These are phyloP conservation scores for Starmerella riodocensis DNA, from an alignment of 805 yeast species.

Conservation along the genomic window DNA sequence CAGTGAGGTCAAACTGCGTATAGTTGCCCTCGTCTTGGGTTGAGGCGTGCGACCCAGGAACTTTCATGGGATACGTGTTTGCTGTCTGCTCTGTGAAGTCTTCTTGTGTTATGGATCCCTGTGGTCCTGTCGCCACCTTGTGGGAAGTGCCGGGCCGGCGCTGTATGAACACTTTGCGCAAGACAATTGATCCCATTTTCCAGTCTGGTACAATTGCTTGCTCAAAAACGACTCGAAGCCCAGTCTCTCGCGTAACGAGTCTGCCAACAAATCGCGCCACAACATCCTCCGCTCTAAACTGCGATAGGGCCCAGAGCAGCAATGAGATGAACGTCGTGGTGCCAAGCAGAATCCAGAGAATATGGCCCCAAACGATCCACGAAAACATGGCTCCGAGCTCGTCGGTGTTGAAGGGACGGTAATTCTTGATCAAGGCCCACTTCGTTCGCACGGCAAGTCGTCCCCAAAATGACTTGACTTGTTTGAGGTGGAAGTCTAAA, in stretches of 20 bases:
- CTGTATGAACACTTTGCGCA: slow-evolving; percentile 75
- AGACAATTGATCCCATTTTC: slow-evolving; percentile 73
- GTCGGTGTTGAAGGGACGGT: slow-evolving; percentile 81
- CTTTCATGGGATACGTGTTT: not conserved
- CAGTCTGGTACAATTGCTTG: slow-evolving; percentile 90
- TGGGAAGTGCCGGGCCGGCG: slow-evolving; percentile 53
- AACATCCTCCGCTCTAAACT: slow-evolving; percentile 78
- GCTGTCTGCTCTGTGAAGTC: too few relatives aligned
- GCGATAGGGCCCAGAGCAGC: slow-evolving; percentile 60
- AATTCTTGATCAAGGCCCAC: slow-evolving; percentile 64
- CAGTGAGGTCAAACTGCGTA: slow-evolving; percentile 85
- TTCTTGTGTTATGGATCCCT: slow-evolving; percentile 26
- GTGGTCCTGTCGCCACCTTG: slow-evolving; percentile 57
- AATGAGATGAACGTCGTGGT: slow-evolving; percentile 88
- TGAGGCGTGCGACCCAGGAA: not conserved
- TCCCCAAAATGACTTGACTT: slow-evolving; percentile 32
- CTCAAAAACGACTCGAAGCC: slow-evolving; percentile 75
- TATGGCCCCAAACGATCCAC: slow-evolving; percentile 84
- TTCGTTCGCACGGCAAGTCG: slow-evolving; percentile 39
- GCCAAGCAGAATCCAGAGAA: slow-evolving; percentile 62
- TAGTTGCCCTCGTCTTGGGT: slow-evolving; percentile 69
- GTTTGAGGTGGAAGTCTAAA: slow-evolving; percentile 34
- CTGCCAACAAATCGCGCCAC: slow-evolving; percentile 75
- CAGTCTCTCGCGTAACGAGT: slow-evolving; percentile 68
- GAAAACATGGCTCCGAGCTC: slow-evolving; percentile 82